Percentiles rank a stretch among this genome's conserved stretches.
These are phyloP conservation scores for Cyberlindnera samutprakarnensis DNA, from an alignment of 805 yeast genomes.

Conservation along the genomic window DNA sequence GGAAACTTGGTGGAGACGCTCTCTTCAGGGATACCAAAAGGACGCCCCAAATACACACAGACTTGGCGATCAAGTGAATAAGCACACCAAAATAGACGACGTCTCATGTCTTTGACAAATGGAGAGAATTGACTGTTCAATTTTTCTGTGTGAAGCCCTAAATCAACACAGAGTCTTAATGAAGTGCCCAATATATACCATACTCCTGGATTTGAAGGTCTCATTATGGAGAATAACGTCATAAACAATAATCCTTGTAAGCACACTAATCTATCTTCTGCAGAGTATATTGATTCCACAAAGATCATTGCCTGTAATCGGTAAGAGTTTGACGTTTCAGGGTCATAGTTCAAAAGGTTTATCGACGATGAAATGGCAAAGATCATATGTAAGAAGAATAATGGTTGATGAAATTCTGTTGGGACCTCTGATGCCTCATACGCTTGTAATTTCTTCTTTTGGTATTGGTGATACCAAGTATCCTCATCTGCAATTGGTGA, in stretches of 20 bases:
- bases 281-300: conserved; percentile 47
- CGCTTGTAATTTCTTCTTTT: conserved; percentile 8
- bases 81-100: conserved; percentile 84
- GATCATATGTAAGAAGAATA: conserved; percentile 67
- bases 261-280: conserved; percentile 59
- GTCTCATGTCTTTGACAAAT: conserved; percentile 56
- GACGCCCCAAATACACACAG: conserved; percentile 80
- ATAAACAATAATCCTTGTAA: conserved; percentile 65
- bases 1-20: conserved; percentile 68
- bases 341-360: conserved; percentile 60
- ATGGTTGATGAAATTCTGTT: conserved; percentile 37
- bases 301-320: conserved; percentile 56
- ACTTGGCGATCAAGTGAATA: conserved; percentile 82
- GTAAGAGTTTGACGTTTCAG: conserved; percentile 61
- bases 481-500: conserved; percentile 23
- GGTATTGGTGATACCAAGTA: conserved; percentile 42
- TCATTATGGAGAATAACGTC: conserved; percentile 71
- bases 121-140: conserved; percentile 37
- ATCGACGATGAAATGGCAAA: conserved; percentile 79
- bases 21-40: conserved; percentile 84
- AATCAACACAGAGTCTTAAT: conserved; percentile 69
- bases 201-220: conserved; percentile 87
- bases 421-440: conserved; percentile 33
- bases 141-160: conserved; percentile 74
- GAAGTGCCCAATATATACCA: conserved; percentile 88